Evolutionary conservation across 306 rosid genomes (phyloP), one percentile per base, ranked within the genome.

Genomic region (Pachyrhizus erosus): DNA sequence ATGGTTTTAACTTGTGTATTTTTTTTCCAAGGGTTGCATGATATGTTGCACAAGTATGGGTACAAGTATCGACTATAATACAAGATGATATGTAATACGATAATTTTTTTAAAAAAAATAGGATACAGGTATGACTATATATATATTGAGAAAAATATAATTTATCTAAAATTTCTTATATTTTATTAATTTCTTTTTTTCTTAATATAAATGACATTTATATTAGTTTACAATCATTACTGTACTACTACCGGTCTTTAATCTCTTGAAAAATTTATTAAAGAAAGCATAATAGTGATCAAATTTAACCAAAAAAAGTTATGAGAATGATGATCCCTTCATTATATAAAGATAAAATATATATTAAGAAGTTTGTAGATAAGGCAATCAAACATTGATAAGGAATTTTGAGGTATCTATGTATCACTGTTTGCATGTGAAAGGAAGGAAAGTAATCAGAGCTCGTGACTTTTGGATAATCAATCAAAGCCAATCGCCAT

Each of bases 401-500:
- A 7, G 1, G 3, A 57, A 61, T 61, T 27, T 13, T 61, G 68
- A 61, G 13, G 39, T 31, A 61, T 61, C 18, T 11, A 13, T 5
- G 40, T 14, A 26, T 14, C 68, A 61, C 8, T 4, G 65, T 66
- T 78, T 74, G 14, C n/a, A 2, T 48, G 18, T 67, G 15, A 71
- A 81, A 52, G 43, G 51, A 78, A 43, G 7, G 70, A 60, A 75
- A 23, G 0, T 79, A 27, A 58, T 60, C 5, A n/a, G 68, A 29
- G 80, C 37, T 80, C 43, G 9, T 65, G 48, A 29, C 7, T 33
- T 34, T 13, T 37, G 69, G 55, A 61, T 73, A 34, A 65, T 74
- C 13, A 39, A 43, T 73, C 33, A 42, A 45, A 45, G 27, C 71
- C 7, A 40, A 39, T 84, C 64, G 43, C 76, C 74, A 61, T 24